These are phyloP conservation scores for Luvunga scandens DNA, from an alignment of 345 rosid species.

Conservation along the genomic window DNA sequence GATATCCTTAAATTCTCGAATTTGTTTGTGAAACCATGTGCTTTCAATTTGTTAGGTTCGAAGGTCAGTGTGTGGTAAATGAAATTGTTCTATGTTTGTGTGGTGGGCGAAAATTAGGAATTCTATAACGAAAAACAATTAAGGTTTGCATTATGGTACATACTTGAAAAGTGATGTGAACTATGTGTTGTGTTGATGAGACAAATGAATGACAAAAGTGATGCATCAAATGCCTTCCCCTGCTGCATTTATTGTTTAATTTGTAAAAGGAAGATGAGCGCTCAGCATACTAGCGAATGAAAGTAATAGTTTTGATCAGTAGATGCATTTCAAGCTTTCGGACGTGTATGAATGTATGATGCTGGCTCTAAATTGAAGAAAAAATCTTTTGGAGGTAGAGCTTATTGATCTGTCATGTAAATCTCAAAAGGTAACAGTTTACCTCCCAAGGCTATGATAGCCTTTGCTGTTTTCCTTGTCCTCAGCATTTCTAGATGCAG, in stretches of 20 bases:
- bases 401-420: neutral
- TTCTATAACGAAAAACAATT: neutral
- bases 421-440: neutral
- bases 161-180: neutral
- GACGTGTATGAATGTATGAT: neutral
- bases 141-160: neutral
- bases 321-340: neutral
- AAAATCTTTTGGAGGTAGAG: neutral
- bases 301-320: neutral
- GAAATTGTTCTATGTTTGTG: neutral
- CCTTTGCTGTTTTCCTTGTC: neutral
- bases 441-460: neutral
- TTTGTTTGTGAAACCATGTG: neutral
- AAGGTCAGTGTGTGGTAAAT: neutral
- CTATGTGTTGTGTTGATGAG: neutral
- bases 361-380: neutral
- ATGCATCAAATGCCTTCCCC: neutral
- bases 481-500: neutral
- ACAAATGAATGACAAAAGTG: neutral
- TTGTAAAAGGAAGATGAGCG: neutral
- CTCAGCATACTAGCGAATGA: neutral
- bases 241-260: neutral
- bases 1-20: neutral
- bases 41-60: neutral
- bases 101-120: neutral